These are phyloP conservation scores for Orbilia javanica DNA, from an alignment of 2,329 filamentous ascomycete species.

Conservation along the genomic window DNA sequence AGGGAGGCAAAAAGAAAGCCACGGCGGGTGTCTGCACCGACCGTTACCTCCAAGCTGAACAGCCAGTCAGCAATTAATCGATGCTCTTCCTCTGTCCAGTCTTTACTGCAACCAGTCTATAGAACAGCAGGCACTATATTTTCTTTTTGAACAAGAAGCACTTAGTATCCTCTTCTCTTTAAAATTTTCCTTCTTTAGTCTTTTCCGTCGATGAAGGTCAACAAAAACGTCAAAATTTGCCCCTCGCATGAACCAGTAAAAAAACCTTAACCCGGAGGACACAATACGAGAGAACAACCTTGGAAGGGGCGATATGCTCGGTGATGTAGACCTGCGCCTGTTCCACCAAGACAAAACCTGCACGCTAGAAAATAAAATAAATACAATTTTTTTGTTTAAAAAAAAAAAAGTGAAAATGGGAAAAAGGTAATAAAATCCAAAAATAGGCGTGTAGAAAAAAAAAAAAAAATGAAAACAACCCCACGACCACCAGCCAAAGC, in stretches of 20 bases:
- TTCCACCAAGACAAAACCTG: conserved; percentile 19
- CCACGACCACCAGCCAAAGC: neutral
- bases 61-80: too few relatives aligned
- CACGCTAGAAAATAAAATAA: neutral
- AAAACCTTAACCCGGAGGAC: neutral
- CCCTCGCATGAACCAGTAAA: conserved; percentile 49
- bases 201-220: conserved; percentile 41
- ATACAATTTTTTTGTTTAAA: too few relatives aligned
- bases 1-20: conserved; percentile 2
- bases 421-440: too few relatives aligned
- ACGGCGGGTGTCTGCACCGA: neutral
- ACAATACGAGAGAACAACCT: conserved; percentile 2
- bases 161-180: too few relatives aligned
- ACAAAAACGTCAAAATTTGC: conserved; percentile 48
- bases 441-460: conserved; percentile 54
- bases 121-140: too few relatives aligned
- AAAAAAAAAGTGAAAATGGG: too few relatives aligned
- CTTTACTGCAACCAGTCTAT: too few relatives aligned
- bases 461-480: conserved; percentile 24
- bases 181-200: neutral
- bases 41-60: too few relatives aligned
- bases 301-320: conserved; percentile 24
- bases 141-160: too few relatives aligned
- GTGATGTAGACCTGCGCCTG: conserved; percentile 50
- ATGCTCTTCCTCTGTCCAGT: too few relatives aligned